A percentile compares a stretch with the other conserved stretches of the same genome.
phyloP scores from a whole-genome alignment of 352 stramenopile genomes.

The Globisporangium lucens region DNA sequence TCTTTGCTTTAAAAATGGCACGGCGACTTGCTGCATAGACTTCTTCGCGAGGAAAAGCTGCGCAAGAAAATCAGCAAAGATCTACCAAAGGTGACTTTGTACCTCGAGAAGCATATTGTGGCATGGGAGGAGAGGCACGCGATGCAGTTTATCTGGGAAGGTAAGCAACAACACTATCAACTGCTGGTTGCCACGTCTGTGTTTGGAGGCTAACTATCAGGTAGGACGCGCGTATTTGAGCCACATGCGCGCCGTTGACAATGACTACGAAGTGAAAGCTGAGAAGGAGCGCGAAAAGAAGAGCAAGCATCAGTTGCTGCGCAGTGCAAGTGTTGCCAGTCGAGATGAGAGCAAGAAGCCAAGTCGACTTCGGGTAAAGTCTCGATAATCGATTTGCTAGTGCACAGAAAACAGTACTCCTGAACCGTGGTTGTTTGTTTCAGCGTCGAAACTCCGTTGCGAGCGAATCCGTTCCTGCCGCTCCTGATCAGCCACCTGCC shows the following conservation, averaged over 20 bases:
- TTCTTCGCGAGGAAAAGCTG: conserved; percentile 32
- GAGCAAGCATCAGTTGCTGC: conserved; percentile 7
- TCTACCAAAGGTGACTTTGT: conserved; percentile 38
- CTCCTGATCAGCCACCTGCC: background rate
- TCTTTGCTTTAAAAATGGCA: background rate
- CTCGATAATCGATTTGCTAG: background rate
- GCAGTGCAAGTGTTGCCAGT: background rate
- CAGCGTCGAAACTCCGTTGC: conserved; percentile 16
- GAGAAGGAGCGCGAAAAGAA: conserved; percentile 18
- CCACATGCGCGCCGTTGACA: conserved; percentile 24
- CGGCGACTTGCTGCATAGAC: conserved; percentile 3
- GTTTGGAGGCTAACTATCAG: background rate
- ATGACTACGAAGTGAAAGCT: conserved; percentile 19
- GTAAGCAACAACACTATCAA: conserved; percentile 13
- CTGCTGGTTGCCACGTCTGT: background rate
- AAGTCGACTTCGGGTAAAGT: conserved; percentile 15
- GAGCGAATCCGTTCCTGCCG: conserved; percentile 6
- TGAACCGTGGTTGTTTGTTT: background rate
- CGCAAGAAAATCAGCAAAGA: conserved; percentile 37
- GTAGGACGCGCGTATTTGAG: conserved; percentile 36
- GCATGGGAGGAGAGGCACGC: conserved; percentile 37
- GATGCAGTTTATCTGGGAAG: conserved; percentile 35
- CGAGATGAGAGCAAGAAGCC: conserved; percentile 10
- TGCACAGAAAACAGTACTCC: background rate
- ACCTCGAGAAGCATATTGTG: conserved; percentile 32